A percentile compares a stretch with the other conserved stretches of the same genome.
phyloP scores from a whole-genome alignment of 306 rosid genomes.

The Vicia villosa region DNA sequence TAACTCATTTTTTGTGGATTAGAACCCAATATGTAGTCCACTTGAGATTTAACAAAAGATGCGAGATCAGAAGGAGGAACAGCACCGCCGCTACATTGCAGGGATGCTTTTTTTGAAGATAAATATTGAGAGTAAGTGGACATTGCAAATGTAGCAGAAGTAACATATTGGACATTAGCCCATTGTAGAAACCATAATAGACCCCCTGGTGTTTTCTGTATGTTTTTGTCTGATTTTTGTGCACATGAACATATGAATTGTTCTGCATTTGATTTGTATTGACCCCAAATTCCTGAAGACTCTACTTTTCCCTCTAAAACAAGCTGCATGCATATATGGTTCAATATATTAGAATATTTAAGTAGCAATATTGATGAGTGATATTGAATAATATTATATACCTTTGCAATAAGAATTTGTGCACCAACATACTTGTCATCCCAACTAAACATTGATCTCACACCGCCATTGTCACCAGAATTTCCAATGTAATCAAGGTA shows the following conservation, averaged over 20 bases:
- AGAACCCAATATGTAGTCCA: conserved; percentile 62
- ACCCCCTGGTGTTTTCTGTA: conserved; percentile 50
- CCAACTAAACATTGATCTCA: conserved; percentile 57
- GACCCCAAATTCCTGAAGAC: conserved; percentile 40
- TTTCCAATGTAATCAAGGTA: conserved; percentile 45
- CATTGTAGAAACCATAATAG: conserved; percentile 55
- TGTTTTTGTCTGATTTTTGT: conserved; percentile 48
- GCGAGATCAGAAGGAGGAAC: conserved; percentile 45
- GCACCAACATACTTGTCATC: conserved; percentile 62
- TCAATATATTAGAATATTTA: neutral
- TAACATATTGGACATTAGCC: conserved; percentile 56
- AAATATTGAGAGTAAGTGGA: conserved; percentile 51
- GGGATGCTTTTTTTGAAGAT: conserved; percentile 18
- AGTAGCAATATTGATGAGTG: neutral
- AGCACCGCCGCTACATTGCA: conserved; percentile 35
- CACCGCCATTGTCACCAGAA: conserved; percentile 41
- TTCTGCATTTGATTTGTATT: conserved; percentile 55
- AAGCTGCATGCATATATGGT: conserved; percentile 38
- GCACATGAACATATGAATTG: conserved; percentile 55
- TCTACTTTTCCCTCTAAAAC: conserved; percentile 50
- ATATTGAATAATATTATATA: neutral
- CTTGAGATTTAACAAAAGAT: conserved; percentile 50
- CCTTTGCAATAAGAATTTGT: conserved; percentile 59
- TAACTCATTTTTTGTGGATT: conserved; percentile 58
- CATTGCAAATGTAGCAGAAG: conserved; percentile 52